Conservation (phyloP, 2,329 filamentous ascomycete species). For the Trichoderma koningiopsis region DNA sequence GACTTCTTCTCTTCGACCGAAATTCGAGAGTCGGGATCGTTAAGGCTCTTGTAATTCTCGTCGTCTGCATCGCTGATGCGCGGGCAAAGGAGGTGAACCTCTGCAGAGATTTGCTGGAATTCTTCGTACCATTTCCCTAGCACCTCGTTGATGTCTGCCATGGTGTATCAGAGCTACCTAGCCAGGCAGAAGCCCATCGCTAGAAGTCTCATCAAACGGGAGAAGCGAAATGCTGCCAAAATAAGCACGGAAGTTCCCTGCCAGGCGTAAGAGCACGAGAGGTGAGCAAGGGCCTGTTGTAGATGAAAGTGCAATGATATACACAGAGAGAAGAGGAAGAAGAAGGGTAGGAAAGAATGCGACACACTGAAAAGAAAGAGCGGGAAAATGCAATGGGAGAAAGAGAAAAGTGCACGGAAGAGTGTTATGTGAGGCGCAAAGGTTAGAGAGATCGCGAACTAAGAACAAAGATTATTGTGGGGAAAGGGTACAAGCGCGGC, state of each 20-base stretch:
- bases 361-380: neutral
- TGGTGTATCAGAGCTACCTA: conserved; percentile 32
- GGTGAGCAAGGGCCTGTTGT: neutral
- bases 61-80: conserved; percentile 63
- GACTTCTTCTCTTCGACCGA: conserved; percentile 53
- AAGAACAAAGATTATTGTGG: conserved; percentile 10
- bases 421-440: neutral
- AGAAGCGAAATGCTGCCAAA: neutral
- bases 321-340: neutral
- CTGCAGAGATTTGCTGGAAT: conserved; percentile 46
- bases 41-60: conserved; percentile 57
- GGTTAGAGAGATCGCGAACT: conserved; percentile 5
- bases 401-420: neutral
- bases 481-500: conserved; percentile 1
- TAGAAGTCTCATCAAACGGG: conserved; percentile 5
- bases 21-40: conserved; percentile 55
- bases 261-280: neutral
- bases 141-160: conserved; percentile 45
- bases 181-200: conserved; percentile 21
- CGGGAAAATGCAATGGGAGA: neutral
- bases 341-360: neutral
- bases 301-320: neutral
- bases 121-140: conserved; percentile 48
- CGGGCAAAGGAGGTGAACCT: conserved; percentile 69
- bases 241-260: no score